Percentiles rank a stretch among this genome's conserved stretches.
Conservation (phyloP, 2,329 filamentous ascomycete genomes). For the Beauveria sp. region DNA sequence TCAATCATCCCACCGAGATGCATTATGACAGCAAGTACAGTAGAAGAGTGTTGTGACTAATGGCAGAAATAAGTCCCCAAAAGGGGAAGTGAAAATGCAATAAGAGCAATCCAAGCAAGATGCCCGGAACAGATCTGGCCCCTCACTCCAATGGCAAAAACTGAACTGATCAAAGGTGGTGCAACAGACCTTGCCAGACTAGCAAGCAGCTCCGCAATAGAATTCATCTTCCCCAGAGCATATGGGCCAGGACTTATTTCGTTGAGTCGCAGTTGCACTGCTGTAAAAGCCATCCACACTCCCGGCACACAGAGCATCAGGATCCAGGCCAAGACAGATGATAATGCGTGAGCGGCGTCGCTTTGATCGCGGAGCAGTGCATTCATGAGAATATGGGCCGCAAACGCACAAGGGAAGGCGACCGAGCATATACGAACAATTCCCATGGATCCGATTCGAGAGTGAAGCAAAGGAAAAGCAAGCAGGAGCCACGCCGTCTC, state of each 20-base stretch:
- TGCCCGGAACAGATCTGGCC: background rate
- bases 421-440: slow-evolving; percentile 49
- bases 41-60: too few species aligned
- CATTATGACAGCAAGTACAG: too few species aligned
- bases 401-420: slow-evolving; percentile 58
- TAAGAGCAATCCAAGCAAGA: background rate
- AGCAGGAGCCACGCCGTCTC: slow-evolving; percentile 67
- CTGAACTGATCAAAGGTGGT: background rate
- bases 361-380: slow-evolving; percentile 24
- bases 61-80: too few species aligned
- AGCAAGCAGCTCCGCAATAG: background rate
- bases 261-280: background rate
- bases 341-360: background rate
- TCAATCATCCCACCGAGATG: too few species aligned
- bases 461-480: slow-evolving; percentile 61
- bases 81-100: background rate
- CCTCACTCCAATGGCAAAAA: background rate
- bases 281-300: background rate
- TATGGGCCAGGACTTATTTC: background rate
- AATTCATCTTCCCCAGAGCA: background rate
- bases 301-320: background rate
- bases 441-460: slow-evolving; percentile 55
- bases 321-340: background rate
- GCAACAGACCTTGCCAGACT: background rate
- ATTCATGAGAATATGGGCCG: slow-evolving; percentile 48